phyloP scores from a whole-genome alignment of 306 rosid species.

The Oemleria cerasiformis region DNA sequence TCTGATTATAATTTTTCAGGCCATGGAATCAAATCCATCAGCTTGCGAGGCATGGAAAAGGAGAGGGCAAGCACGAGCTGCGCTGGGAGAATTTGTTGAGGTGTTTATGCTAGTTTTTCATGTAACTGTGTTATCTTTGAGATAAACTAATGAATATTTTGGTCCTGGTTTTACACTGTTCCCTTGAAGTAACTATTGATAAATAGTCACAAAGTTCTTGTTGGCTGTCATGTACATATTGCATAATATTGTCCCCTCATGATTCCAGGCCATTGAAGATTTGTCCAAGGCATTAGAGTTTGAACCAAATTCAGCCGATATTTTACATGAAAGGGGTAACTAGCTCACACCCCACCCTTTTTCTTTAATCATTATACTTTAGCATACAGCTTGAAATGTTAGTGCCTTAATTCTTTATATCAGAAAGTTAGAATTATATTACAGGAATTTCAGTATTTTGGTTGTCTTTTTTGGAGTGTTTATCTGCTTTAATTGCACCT shows the following conservation, averaged over 20 bases:
- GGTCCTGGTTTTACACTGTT: constrained; percentile 10
- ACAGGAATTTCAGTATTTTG: neutral
- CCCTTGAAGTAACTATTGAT: neutral
- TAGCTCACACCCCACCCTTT: constrained; percentile 10
- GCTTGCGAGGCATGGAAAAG: constrained; percentile 99
- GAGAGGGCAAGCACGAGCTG: constrained; percentile 99
- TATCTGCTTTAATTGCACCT: neutral
- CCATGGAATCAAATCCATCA: constrained; percentile 75
- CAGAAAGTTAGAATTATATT: neutral
- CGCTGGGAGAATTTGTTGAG: constrained; percentile 87
- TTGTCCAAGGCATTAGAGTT: constrained; percentile 81
- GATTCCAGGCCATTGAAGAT: constrained; percentile 80
- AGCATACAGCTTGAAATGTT: constrained; percentile 1
- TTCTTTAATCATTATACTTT: constrained; percentile 5
- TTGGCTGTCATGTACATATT: constrained; percentile 26
- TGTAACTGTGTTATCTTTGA: neutral
- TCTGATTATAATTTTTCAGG: constrained; percentile 50
- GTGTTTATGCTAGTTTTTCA: constrained; percentile 36
- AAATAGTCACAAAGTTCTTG: constrained; percentile 5
- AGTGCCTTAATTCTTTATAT: neutral
- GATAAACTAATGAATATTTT: constrained; percentile 9
- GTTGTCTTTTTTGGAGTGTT: neutral
- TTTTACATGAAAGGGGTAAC: constrained; percentile 92
- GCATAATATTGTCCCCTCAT: constrained; percentile 14
- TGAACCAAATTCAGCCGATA: constrained; percentile 74